Evolutionary conservation across 2,329 filamentous ascomycete genomes (phyloP).

Genomic region (Calonectria naviculata): DNA sequence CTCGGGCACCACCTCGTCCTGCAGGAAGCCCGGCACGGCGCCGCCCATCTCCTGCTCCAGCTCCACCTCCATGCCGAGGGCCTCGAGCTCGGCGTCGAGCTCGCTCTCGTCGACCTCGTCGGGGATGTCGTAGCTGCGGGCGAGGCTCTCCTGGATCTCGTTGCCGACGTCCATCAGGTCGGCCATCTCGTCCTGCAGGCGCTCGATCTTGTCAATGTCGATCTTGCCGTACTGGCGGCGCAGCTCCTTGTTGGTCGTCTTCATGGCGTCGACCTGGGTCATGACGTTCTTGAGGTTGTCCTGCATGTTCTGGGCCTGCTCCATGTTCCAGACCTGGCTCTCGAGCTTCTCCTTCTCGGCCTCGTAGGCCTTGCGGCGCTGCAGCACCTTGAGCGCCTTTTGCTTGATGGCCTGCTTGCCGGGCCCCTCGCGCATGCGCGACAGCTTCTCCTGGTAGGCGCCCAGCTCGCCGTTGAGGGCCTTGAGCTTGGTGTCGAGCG

Average conservation of each 20-base stretch:
- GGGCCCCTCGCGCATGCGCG: conserved; percentile 94
- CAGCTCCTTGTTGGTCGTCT: conserved; percentile 94
- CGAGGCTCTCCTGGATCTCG: conserved; percentile 96
- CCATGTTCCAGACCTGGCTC: conserved; percentile 98
- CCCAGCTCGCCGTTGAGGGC: conserved; percentile 91
- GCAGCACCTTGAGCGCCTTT: conserved; percentile 93
- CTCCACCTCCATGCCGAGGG: conserved; percentile 93
- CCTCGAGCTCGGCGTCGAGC: conserved; percentile 95
- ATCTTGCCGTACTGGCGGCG: conserved; percentile 97
- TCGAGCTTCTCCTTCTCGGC: conserved; percentile 93
- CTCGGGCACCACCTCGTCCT: conserved; percentile 85
- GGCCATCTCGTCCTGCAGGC: conserved; percentile 98
- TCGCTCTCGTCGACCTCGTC: conserved; percentile 98
- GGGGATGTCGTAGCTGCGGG: conserved; percentile 90
- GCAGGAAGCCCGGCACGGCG: conserved; percentile 85
- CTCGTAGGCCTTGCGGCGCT: conserved; percentile 95
- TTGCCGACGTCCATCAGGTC: conserved; percentile 98
- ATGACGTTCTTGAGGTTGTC: conserved; percentile 99
- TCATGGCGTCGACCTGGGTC: conserved; percentile 98
- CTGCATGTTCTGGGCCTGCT: conserved; percentile 98
- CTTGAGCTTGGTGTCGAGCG: conserved; percentile 93
- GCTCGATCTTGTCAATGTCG: conserved; percentile 96
- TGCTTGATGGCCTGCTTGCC: conserved; percentile 93
- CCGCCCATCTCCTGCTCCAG: conserved; percentile 76
- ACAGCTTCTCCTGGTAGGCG: conserved; percentile 87